phyloP scores from a whole-genome alignment of 352 stramenopile species.

The Phytophthora chlamydospora region DNA sequence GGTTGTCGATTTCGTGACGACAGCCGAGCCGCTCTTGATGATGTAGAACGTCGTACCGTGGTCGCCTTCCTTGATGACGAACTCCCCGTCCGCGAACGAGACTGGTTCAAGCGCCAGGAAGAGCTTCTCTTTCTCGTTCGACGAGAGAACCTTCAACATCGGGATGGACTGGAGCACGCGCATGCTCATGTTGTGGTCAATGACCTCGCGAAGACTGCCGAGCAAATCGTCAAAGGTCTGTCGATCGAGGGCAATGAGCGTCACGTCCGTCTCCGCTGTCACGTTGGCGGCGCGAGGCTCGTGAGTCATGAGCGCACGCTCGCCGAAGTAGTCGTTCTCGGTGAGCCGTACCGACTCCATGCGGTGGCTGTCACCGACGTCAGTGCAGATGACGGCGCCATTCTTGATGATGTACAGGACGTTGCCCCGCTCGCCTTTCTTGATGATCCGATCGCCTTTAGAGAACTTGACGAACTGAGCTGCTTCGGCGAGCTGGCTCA shows the following conservation, averaged over 20 bases:
- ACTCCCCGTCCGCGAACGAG: constrained; percentile 60
- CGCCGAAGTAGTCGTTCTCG: constrained; percentile 93
- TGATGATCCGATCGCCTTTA: constrained; percentile 81
- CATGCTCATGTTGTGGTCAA: constrained; percentile 90
- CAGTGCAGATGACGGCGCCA: constrained; percentile 65
- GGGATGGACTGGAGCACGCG: constrained; percentile 77
- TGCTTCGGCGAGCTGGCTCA: constrained; percentile 64
- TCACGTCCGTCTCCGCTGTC: constrained; percentile 73
- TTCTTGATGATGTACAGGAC: constrained; percentile 89
- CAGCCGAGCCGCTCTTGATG: constrained; percentile 74
- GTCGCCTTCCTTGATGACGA: constrained; percentile 74
- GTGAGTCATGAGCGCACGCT: constrained; percentile 90
- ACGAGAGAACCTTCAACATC: constrained; percentile 71
- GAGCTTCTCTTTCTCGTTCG: constrained; percentile 65
- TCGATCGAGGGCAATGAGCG: constrained; percentile 87
- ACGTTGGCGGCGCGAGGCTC: constrained; percentile 91
- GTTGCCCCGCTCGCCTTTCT: constrained; percentile 81
- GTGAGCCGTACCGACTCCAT: constrained; percentile 47
- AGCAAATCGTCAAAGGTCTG: constrained; percentile 95
- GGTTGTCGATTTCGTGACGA: constrained; percentile 54
- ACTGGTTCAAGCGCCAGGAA: constrained; percentile 59
- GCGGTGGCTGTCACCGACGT: constrained; percentile 51
- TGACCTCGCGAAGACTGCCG: constrained; percentile 90
- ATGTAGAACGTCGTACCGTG: constrained; percentile 79
- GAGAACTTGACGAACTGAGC: constrained; percentile 73